A percentile compares a stretch with the other conserved stretches of the same genome.
phyloP scores from a whole-genome alignment of 257 asterid genomes.

The Nicotiana attenuata region DNA sequence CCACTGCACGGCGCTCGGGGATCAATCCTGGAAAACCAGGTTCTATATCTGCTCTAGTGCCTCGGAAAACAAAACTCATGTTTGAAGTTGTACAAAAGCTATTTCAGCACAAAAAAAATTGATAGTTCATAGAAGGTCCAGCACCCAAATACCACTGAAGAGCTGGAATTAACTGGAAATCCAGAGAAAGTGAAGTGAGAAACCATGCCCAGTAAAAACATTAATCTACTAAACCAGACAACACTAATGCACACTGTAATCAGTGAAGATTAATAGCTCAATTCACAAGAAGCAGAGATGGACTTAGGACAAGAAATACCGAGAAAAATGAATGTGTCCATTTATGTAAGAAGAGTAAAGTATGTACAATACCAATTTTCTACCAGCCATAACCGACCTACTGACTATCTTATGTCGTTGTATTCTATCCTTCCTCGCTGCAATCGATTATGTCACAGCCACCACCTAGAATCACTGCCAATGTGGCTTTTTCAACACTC shows the following conservation, averaged over 20 bases:
- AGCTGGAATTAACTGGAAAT: not conserved
- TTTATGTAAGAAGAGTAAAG: slow-evolving; percentile 2
- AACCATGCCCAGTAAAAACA: not conserved
- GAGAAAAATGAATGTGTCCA: not conserved
- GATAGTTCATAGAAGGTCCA: not conserved
- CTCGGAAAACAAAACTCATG: slow-evolving; percentile 99
- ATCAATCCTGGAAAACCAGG: slow-evolving; percentile 84
- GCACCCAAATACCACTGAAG: not conserved
- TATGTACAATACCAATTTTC: not conserved
- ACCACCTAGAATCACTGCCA: not conserved
- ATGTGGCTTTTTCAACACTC: not conserved
- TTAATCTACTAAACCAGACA: not conserved
- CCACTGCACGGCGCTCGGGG: slow-evolving; percentile 90
- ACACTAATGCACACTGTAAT: not conserved
- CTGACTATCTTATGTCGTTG: not conserved
- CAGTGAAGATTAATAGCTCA: not conserved
- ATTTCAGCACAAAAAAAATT: not conserved
- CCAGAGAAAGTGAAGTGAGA: not conserved
- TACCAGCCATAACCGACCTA: not conserved
- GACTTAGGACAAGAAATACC: not conserved
- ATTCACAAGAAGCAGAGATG: not conserved
- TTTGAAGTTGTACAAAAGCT: slow-evolving; percentile 6
- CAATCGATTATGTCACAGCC: not conserved
- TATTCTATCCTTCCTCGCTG: not conserved
- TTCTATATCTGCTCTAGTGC: slow-evolving; percentile 86